These are phyloP conservation scores for Saccharomycopsis crataegensis DNA, from an alignment of 1,139 yeast genomes.

Conservation along the genomic window DNA sequence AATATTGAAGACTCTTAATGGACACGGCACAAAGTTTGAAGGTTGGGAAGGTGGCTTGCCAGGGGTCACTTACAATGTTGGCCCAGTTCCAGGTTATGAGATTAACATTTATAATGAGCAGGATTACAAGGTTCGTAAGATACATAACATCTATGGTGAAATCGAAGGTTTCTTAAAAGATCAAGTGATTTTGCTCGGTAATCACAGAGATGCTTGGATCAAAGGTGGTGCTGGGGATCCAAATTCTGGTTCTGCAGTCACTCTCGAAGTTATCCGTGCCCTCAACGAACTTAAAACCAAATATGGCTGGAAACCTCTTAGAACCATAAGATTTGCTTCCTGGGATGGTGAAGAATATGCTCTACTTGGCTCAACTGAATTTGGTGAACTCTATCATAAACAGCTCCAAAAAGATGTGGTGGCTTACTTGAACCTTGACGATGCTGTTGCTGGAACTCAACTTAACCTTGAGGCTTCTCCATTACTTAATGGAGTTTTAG, in stretches of 20 bases:
- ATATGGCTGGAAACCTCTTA: slow-evolving; percentile 55
- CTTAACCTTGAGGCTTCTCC: slow-evolving; percentile 47
- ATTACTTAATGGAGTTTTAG: slow-evolving; percentile 36
- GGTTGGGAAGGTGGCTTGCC: slow-evolving; percentile 44
- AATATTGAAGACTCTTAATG: slow-evolving; percentile 45
- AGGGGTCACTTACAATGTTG: slow-evolving; percentile 47
- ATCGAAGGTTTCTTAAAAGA: slow-evolving; percentile 44
- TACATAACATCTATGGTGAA: slow-evolving; percentile 51
- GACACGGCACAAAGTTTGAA: slow-evolving; percentile 39
- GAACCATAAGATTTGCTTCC: slow-evolving; percentile 53
- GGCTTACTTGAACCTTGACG: slow-evolving; percentile 60
- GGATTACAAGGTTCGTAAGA: slow-evolving; percentile 50
- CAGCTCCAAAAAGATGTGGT: slow-evolving; percentile 39
- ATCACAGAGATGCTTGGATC: slow-evolving; percentile 72
- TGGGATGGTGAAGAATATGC: slow-evolving; percentile 78
- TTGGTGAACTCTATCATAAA: slow-evolving; percentile 49
- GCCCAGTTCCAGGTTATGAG: slow-evolving; percentile 45
- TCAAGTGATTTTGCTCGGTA: slow-evolving; percentile 54
- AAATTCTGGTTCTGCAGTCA: slow-evolving; percentile 54
- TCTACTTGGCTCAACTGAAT: slow-evolving; percentile 60
- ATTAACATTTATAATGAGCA: slow-evolving; percentile 49
- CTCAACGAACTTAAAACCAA: slow-evolving; percentile 34
- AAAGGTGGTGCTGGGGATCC: slow-evolving; percentile 70
- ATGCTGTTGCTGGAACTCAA: slow-evolving; percentile 46
- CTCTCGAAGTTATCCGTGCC: slow-evolving; percentile 52